Conservation (phyloP, 2,329 filamentous ascomycete species). For the Apiospora pterosperma region DNA sequence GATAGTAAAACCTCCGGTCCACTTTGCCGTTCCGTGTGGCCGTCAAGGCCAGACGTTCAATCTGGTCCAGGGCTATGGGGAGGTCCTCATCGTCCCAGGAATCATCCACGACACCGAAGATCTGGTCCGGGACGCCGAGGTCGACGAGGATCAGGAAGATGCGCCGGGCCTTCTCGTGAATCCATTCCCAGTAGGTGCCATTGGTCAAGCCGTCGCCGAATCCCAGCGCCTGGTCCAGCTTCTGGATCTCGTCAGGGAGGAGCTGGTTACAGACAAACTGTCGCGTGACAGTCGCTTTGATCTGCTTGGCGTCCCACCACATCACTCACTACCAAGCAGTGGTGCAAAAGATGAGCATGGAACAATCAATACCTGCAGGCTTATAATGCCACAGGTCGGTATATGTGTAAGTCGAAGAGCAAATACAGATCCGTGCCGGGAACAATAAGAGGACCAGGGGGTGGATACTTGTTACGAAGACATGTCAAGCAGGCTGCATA, state of each 20-base stretch:
- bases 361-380: background rate
- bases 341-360: background rate
- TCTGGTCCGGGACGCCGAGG: slow-evolving; percentile 67
- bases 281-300: slow-evolving; percentile 66
- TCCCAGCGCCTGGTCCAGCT: slow-evolving; percentile 58
- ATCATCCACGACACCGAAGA: slow-evolving; percentile 72
- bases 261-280: slow-evolving; percentile 65
- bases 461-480: background rate
- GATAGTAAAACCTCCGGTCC: slow-evolving; percentile 66
- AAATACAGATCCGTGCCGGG: background rate
- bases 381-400: background rate
- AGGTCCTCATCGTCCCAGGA: slow-evolving; percentile 76
- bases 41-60: slow-evolving; percentile 60
- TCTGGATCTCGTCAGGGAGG: slow-evolving; percentile 57
- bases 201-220: slow-evolving; percentile 69
- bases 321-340: slow-evolving; percentile 27
- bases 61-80: slow-evolving; percentile 63
- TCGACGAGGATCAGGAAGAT: slow-evolving; percentile 71
- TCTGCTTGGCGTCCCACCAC: slow-evolving; percentile 71
- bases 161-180: slow-evolving; percentile 63
- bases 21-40: slow-evolving; percentile 56
- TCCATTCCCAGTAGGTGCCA: slow-evolving; percentile 77
- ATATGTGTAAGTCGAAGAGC: background rate
- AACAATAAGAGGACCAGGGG: background rate
- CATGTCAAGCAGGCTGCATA: background rate